Percentiles rank a stretch among this genome's conserved stretches.
These are phyloP conservation scores for Dipodascopsis uninucleata DNA, from an alignment of 805 yeast genomes.

Conservation along the genomic window DNA sequence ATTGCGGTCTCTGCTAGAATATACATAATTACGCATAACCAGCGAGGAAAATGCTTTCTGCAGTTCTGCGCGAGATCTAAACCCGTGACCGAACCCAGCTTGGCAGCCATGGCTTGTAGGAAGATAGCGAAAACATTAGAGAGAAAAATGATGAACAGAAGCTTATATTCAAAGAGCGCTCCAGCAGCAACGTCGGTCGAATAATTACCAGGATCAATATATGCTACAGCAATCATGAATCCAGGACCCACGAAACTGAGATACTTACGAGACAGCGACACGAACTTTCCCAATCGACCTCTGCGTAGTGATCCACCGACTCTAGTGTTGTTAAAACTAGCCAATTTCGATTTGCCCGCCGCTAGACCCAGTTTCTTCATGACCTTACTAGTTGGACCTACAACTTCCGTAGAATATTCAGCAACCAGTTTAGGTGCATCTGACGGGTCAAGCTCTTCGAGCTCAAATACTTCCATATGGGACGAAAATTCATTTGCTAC, in stretches of 20 bases:
- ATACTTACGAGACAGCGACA: slow-evolving; percentile 8
- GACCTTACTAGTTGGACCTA: too few relatives aligned
- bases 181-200: slow-evolving; percentile 92
- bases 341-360: too few relatives aligned
- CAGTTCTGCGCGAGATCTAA: slow-evolving; percentile 84
- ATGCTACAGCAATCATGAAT: slow-evolving; percentile 86
- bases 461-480: too few relatives aligned
- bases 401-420: too few relatives aligned
- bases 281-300: too few relatives aligned
- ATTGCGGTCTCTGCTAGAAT: slow-evolving; percentile 82
- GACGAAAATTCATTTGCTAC: too few relatives aligned
- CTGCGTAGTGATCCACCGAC: too few relatives aligned
- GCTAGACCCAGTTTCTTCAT: too few relatives aligned
- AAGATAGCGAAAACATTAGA: slow-evolving; percentile 83
- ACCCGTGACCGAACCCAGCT: slow-evolving; percentile 90
- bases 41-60: slow-evolving; percentile 61
- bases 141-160: slow-evolving; percentile 69
- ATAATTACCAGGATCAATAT: slow-evolving; percentile 96
- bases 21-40: slow-evolving; percentile 50
- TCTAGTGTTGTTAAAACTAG: too few relatives aligned
- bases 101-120: slow-evolving; percentile 76
- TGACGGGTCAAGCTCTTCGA: too few relatives aligned
- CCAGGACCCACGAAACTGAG: slow-evolving; percentile 37
- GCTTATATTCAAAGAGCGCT: slow-evolving; percentile 71
- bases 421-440: too few relatives aligned